Evolutionary conservation across 2,329 filamentous ascomycete species (phyloP), one percentile per base, ranked within the genome.

Genomic region (Penicillium aurantiogriseum): DNA sequence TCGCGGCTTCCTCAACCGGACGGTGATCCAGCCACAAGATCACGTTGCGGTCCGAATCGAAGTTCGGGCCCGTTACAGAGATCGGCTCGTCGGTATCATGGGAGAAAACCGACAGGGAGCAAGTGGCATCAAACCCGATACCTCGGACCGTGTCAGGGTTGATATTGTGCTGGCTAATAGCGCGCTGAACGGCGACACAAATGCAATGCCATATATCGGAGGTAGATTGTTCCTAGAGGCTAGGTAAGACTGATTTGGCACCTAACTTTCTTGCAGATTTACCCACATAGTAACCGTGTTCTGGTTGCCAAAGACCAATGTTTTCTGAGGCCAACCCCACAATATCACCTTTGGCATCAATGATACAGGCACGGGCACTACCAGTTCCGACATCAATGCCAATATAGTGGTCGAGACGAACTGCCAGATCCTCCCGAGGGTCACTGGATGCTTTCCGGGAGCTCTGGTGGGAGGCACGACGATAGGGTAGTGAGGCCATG

Each of bases 111-210:
- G 92, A 85, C 29, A 99, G 85, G 19, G 94, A 99, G 81, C 94
- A 99, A n/a, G 94, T 99, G 23, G 94, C 94, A 74, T 99, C 94
- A 75, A 99, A 97, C 52, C 94, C 94, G 69, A 99, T 91, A 57
- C 94, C 94, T 66, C 89, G 89, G 68, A 99, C 88, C 36, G 85
- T 87, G 61, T 79, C 80, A 5, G 88, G 84, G 68, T 93, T 87
- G 65, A 96, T 87, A 66, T 87, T 88, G 65, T 93, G 89, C 74
- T 96, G 88, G 70, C 83, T 84, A 68, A 97, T 84, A 44, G 92
- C 91, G 51, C 87, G 84, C 69, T 92, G 88, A 38, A 97, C 91
- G 42, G 91, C 94, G 59, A 86, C 83, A 79, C 92, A 96, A 73
- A 99, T 96, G 76, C 91, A 93, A 63, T 87, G 84, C 94, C 94